phyloP scores from a whole-genome alignment of 306 rosid genomes.

The Heteromeles arbutifolia region DNA sequence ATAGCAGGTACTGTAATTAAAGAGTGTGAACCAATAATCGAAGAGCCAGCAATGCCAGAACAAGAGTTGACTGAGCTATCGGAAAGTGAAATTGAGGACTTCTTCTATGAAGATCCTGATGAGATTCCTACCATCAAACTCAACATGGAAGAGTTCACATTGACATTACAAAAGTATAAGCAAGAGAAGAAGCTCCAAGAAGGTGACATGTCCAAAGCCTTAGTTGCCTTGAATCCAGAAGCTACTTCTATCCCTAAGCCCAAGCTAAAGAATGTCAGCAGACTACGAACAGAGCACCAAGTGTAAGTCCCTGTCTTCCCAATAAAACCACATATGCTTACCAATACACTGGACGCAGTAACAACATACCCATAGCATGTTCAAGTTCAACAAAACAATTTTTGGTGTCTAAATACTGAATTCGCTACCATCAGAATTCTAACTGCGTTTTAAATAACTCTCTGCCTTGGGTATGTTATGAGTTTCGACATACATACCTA shows the following conservation, averaged over 20 bases:
- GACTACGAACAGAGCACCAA: constrained; percentile 91
- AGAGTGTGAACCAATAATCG: constrained; percentile 76
- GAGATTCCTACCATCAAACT: constrained; percentile 52
- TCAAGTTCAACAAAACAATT: neutral
- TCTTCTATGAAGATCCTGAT: constrained; percentile 52
- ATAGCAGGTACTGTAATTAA: constrained; percentile 25
- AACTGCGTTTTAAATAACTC: neutral
- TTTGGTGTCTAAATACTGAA: neutral
- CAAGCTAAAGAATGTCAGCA: constrained; percentile 71
- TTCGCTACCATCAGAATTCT: neutral
- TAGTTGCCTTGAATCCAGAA: constrained; percentile 59
- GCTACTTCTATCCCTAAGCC: constrained; percentile 63
- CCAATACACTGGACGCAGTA: neutral
- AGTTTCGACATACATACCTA: neutral
- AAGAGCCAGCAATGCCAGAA: constrained; percentile 84
- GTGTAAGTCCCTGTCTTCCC: constrained; percentile 49
- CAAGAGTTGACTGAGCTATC: constrained; percentile 39
- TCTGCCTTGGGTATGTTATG: neutral
- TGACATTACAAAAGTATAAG: constrained; percentile 33
- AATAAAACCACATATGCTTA: neutral
- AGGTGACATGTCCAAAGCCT: constrained; percentile 70
- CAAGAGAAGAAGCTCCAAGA: constrained; percentile 45
- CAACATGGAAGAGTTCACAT: constrained; percentile 31
- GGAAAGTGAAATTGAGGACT: constrained; percentile 79
- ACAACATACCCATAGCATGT: neutral